phyloP scores from a whole-genome alignment of 2,329 filamentous ascomycete species.

The Trichophyton schoenleinii region DNA sequence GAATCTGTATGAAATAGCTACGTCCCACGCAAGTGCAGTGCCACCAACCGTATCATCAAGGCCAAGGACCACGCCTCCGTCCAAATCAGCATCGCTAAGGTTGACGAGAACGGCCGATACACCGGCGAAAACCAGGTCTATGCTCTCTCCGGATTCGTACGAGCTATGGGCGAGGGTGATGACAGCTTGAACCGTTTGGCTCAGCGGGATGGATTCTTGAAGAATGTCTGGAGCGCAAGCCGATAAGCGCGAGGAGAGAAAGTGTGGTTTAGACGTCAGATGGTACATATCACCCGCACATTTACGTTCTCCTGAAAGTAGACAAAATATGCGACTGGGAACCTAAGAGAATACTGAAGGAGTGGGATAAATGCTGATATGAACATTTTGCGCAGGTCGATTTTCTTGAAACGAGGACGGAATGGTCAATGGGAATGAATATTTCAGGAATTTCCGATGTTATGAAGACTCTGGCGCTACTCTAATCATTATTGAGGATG shows the following conservation, averaged over 20 bases:
- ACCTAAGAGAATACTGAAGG: too few species aligned
- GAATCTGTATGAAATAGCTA: conserved; percentile 46
- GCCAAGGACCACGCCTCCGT: conserved; percentile 99
- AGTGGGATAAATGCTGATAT: background rate
- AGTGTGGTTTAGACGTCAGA: background rate
- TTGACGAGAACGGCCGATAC: conserved; percentile 96
- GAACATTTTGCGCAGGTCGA: background rate
- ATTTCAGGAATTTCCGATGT: background rate
- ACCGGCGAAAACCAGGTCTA: conserved; percentile 96
- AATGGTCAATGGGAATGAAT: conserved; percentile 1
- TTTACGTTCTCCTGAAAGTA: too few species aligned
- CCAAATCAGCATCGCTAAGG: conserved; percentile 93
- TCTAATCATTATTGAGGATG: background rate
- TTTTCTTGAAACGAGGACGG: background rate
- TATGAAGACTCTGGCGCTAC: background rate
- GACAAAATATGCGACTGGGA: background rate
- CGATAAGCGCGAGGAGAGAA: conserved; percentile 25
- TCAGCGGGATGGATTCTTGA: conserved; percentile 91
- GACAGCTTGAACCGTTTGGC: conserved; percentile 90
- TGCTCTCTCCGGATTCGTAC: conserved; percentile 93
- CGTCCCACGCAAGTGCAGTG: conserved; percentile 97
- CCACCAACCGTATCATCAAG: conserved; percentile 99
- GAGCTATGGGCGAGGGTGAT: conserved; percentile 95
- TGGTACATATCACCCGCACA: background rate
- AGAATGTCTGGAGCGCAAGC: conserved; percentile 86